Percentiles rank a stretch among this genome's conserved stretches.
Conservation (phyloP, 2,329 filamentous ascomycete species). For the Fusarium sp. region DNA sequence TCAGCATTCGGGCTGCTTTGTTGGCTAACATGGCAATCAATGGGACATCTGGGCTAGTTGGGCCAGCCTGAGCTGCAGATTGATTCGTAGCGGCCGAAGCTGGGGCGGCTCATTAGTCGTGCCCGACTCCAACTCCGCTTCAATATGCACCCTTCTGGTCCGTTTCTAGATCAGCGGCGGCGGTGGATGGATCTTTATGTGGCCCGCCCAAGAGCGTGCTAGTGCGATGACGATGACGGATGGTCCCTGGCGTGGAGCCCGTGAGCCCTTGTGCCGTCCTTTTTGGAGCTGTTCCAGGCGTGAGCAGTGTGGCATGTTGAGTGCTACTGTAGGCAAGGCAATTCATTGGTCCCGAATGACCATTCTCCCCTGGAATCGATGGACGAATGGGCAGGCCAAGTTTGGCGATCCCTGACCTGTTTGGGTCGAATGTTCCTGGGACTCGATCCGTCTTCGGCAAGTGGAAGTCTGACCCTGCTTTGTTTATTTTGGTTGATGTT, state of each 20-base stretch:
- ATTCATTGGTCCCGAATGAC: conserved; percentile 19
- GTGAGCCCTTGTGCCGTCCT: conserved; percentile 18
- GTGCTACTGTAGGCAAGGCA: conserved; percentile 9
- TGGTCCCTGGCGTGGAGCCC: conserved; percentile 30
- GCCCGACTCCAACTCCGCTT: conserved; percentile 33
- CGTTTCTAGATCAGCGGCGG: conserved; percentile 47
- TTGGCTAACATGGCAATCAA: conserved; percentile 7
- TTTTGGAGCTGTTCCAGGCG: conserved; percentile 16
- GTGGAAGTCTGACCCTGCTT: conserved; percentile 18
- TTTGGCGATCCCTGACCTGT: conserved; percentile 36
- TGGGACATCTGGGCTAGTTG: conserved; percentile 23
- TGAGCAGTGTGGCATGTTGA: conserved; percentile 18
- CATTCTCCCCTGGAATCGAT: conserved; percentile 34
- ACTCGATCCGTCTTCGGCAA: conserved; percentile 34
- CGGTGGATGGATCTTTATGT: conserved; percentile 40
- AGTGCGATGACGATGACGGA: conserved; percentile 32
- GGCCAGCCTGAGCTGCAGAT: conserved; percentile 35
- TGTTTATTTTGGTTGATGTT: conserved; percentile 19
- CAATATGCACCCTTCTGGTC: conserved; percentile 45
- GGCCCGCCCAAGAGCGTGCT: conserved; percentile 25
- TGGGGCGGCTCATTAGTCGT: conserved; percentile 44
- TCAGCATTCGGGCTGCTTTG: conserved; percentile 9
- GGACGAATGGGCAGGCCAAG: conserved; percentile 29
- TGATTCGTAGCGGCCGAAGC: conserved; percentile 43
- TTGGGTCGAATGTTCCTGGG: conserved; percentile 38